A percentile compares a stretch with the other conserved stretches of the same genome.
phyloP scores from a whole-genome alignment of 768 basidiomycete genomes.

The Leccinum sublutescens region DNA sequence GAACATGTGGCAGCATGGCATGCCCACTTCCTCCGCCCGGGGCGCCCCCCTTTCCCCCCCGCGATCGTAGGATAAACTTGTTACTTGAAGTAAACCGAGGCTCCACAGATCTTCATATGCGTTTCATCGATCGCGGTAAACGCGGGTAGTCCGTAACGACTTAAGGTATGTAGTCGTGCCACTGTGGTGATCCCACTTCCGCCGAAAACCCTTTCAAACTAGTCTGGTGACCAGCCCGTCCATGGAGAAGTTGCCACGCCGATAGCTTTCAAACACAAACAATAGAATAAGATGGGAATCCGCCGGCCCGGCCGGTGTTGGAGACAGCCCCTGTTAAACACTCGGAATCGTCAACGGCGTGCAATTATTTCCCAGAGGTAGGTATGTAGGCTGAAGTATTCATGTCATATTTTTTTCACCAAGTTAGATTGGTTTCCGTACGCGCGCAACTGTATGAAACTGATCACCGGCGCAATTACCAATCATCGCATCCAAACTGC shows the following conservation, averaged over 20 bases:
- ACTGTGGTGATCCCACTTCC: not conserved
- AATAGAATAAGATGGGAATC: not conserved
- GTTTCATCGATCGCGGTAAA: not conserved
- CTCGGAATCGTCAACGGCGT: not conserved
- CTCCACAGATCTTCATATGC: not conserved
- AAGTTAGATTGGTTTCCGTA: too few species aligned
- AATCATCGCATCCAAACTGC: too few species aligned
- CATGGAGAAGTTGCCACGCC: too few species aligned
- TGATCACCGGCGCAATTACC: too few species aligned
- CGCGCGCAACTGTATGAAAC: too few species aligned
- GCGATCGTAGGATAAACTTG: not conserved
- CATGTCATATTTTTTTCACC: too few species aligned
- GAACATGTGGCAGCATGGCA: not conserved
- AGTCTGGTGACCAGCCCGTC: too few species aligned
- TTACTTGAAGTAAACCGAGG: not conserved
- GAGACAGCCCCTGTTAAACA: not conserved
- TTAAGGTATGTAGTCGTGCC: not conserved
- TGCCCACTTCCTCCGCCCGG: too few species aligned
- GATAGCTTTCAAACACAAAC: not conserved
- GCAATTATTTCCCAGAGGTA: not conserved
- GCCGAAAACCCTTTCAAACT: too few species aligned
- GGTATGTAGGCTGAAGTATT: too few species aligned
- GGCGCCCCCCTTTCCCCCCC: not conserved
- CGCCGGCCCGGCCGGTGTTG: not conserved
- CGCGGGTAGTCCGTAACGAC: not conserved